These are phyloP conservation scores for Pterocarpus santalinus DNA, from an alignment of 306 rosid species.

Conservation along the genomic window DNA sequence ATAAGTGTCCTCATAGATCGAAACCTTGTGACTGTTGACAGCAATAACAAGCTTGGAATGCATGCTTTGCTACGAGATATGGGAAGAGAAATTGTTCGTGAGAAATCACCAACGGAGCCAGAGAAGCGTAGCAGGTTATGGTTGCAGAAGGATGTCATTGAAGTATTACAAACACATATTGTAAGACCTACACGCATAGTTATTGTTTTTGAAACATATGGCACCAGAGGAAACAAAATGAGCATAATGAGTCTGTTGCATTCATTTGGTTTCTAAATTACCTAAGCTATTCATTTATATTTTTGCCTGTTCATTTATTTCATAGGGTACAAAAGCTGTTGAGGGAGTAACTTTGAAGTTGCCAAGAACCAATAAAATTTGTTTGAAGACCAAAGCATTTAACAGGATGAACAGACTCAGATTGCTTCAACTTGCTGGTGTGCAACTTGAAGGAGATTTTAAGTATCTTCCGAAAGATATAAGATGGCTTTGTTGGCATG, in stretches of 20 bases:
- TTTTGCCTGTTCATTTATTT: not conserved
- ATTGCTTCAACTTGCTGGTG: slow-evolving; percentile 39
- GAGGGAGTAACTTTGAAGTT: slow-evolving; percentile 48
- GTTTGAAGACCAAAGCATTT: slow-evolving; percentile 33
- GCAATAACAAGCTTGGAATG: slow-evolving; percentile 43
- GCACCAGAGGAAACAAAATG: no score
- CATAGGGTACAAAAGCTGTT: slow-evolving; percentile 42
- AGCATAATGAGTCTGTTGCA: no score
- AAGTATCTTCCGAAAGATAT: slow-evolving; percentile 26
- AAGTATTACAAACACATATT: not conserved
- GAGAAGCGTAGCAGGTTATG: slow-evolving; percentile 38
- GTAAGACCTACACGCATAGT: not conserved
- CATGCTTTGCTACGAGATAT: slow-evolving; percentile 41
- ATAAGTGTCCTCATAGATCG: slow-evolving; percentile 25
- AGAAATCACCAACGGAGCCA: not conserved
- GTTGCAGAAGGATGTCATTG: slow-evolving; percentile 25
- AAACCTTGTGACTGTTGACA: slow-evolving; percentile 8
- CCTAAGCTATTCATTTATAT: not conserved
- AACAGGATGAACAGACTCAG: slow-evolving; percentile 46
- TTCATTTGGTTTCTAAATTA: no score
- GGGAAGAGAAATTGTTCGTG: slow-evolving; percentile 46
- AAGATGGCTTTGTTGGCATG: slow-evolving; percentile 47
- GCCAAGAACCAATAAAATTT: not conserved
- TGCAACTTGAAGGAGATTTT: slow-evolving; percentile 45
- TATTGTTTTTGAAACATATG: no score